Evolutionary conservation across 2,329 filamentous ascomycete species (phyloP), one percentile per base, ranked within the genome.

Genomic region (Leptographium radiaticola): DNA sequence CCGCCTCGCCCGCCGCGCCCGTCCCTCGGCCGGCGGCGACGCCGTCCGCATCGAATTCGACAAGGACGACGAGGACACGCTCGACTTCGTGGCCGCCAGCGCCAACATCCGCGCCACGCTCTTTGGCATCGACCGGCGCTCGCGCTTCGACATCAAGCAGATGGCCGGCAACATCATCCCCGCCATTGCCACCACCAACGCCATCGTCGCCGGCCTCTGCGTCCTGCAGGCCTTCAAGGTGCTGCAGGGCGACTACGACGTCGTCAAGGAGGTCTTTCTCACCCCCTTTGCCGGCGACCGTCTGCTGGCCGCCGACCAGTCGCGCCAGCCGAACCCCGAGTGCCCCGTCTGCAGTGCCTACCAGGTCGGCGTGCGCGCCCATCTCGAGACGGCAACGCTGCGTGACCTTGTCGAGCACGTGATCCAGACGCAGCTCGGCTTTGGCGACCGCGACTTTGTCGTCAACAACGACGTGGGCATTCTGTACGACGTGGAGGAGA

Each of bases 131-230:
- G 86, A 91, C 53, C 71, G 75, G 6, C 91, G 89, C 66, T 95
- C 89, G 25, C 89, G 94, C 56, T 98, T 97, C 64, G 90, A 97
- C 65, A 90, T 93, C 63, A 98, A 98, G 71, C 87, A 98, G 70
- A 98, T 97, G 91, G 93, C 93, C 5, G 93, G 93, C 53, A 98
- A 98, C 66, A 98, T 98, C 62, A 98, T 98, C 57, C 93, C 93
- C 1, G 93, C 93, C 2, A 98, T 98, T 65, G 93, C 93, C 6
- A 98, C 93, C 0, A 97, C 93, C 0, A 98, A 98, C 67, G 93
- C 93, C 16, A 95, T 97, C 67, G 91, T 93, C 2, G 93, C 93
- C 16, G 86, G 89, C 13, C 77, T 98, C 11, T 97, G 90, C 64
- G 89, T 97, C 8, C 72, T 98, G 31, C 86, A 97, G 67, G 84